Evolutionary conservation across 345 rosid species (phyloP).

Genomic region (Atalantia buxifolia): DNA sequence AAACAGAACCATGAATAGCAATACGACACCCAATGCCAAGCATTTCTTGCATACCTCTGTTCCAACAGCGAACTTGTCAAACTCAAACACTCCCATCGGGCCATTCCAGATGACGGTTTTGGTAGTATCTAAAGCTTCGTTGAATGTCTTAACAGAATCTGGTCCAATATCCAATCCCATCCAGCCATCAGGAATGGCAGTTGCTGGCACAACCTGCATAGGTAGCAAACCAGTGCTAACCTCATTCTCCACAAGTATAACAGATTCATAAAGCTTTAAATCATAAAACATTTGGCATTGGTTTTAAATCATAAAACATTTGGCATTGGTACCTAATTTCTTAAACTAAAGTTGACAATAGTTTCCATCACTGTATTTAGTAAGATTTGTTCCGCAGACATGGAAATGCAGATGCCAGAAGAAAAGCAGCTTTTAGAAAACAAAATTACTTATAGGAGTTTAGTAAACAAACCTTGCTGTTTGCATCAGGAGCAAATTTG

Average conservation of each 20-base stretch:
- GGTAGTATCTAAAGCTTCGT: conserved; percentile 68
- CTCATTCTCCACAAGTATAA: neutral
- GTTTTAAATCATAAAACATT: neutral
- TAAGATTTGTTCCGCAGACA: neutral
- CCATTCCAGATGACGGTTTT: conserved; percentile 96
- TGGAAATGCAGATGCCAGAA: neutral
- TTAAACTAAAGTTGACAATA: neutral
- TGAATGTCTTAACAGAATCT: conserved; percentile 75
- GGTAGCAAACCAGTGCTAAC: neutral
- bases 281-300: neutral
- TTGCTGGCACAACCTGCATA: conserved; percentile 68
- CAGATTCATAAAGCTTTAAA: neutral
- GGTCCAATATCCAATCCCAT: conserved; percentile 93
- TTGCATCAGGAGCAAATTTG: conserved; percentile 88
- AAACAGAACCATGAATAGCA: neutral
- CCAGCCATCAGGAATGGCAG: conserved; percentile 92
- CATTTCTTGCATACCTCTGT: conserved; percentile 51
- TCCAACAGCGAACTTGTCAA: conserved; percentile 80
- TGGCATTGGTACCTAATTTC: neutral
- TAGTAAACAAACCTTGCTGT: conserved; percentile 66
- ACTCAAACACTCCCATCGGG: conserved; percentile 98
- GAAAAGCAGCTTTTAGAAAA: neutral
- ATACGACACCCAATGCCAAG: conserved; percentile 2
- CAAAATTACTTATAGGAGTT: neutral
- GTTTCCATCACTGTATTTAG: neutral